Base-by-base conservation (phyloP, 257 asterid genomes). In the Nicotiana sylvestris region DNA sequence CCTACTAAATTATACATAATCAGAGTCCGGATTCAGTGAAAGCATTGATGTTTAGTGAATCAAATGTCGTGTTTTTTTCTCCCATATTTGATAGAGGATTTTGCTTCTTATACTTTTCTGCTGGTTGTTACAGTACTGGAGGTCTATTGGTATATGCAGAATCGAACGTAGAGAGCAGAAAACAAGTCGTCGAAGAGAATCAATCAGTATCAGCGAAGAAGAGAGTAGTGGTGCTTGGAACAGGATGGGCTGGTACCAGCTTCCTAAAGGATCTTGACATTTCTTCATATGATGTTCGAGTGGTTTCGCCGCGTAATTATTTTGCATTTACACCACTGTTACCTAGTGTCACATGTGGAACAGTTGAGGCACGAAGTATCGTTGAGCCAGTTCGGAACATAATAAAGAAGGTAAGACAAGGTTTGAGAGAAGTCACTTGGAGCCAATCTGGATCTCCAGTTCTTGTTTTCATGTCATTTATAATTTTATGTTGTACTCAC, bases 191-290 rank as follows among this genome's bases (percentile, higher is more conserved):
- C 30, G 80, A 51, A 27, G 33, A 15, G 65, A 76, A 15, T 76
- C 80, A 76, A 51, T 60, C 17, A 0, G 80, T 25, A n/a, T 51
- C 80, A 4, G 69, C 66, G 65, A 81, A 65, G 76, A 81, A 81
- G 56, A 67, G 53, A 66, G 21, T 81, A 58, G 83, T 81, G 79
- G 83, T 81, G 21, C 83, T 81, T n/a, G 83, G 83, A 81, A 81
- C 83, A 66, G 83, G 83, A 51, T 81, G 83, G 83, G 83, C 68
- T 32, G 83, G 67, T 49, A 81, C 83, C 5, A 81, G 77, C 65
- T 81, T 81, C 39, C n/a, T 81, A 72, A 81, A 81, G 9, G 65
- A 66, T 66, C 39, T 81, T 69, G 77, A 67, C 30, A 60, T 66
- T 82, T 65, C 79, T 81, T 81, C 83, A 11, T 81, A 81, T 67